phyloP scores from a whole-genome alignment of 1,284 basidiomycete species.

The Porodaedalea pini region DNA sequence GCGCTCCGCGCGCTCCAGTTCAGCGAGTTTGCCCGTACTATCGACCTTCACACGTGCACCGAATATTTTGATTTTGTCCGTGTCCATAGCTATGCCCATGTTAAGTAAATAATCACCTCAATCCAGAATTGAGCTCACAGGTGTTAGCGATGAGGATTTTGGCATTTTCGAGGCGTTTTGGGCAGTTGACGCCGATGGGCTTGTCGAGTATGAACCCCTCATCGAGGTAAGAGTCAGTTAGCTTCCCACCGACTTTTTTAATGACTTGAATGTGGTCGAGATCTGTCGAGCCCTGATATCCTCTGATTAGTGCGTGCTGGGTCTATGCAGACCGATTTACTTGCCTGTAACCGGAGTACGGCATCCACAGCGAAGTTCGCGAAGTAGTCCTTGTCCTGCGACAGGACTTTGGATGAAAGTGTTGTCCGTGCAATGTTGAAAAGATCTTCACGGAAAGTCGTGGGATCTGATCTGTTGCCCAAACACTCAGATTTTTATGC shows the following conservation, averaged over 20 bases:
- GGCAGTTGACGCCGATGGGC: conserved; percentile 91
- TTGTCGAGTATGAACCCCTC: conserved; percentile 99
- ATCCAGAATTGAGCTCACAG: conserved; percentile 47
- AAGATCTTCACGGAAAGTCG: conserved; percentile 82
- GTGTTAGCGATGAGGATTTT: conserved; percentile 99
- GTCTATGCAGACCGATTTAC: background rate
- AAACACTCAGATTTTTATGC: background rate
- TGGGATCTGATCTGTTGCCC: conserved; percentile 58
- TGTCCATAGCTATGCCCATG: conserved; percentile 85
- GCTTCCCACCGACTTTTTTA: conserved; percentile 98
- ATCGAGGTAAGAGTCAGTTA: conserved; percentile 97
- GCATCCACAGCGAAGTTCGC: conserved; percentile 98
- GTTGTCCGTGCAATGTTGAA: conserved; percentile 98
- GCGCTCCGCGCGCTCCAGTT: conserved; percentile 93
- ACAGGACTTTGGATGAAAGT: conserved; percentile 92
- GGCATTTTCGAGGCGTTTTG: conserved; percentile 91
- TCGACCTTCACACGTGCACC: conserved; percentile 96
- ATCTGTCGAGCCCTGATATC: conserved; percentile 93
- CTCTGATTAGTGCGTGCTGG: no score
- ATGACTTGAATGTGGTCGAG: conserved; percentile 99
- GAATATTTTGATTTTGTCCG: conserved; percentile 99
- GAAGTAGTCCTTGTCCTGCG: conserved; percentile 98
- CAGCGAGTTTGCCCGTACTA: conserved; percentile 93
- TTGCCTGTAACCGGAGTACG: conserved; percentile 86
- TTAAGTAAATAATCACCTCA: conserved; percentile 3